phyloP scores from a whole-genome alignment of 805 yeast species.

The Starmerella bombicola region DNA sequence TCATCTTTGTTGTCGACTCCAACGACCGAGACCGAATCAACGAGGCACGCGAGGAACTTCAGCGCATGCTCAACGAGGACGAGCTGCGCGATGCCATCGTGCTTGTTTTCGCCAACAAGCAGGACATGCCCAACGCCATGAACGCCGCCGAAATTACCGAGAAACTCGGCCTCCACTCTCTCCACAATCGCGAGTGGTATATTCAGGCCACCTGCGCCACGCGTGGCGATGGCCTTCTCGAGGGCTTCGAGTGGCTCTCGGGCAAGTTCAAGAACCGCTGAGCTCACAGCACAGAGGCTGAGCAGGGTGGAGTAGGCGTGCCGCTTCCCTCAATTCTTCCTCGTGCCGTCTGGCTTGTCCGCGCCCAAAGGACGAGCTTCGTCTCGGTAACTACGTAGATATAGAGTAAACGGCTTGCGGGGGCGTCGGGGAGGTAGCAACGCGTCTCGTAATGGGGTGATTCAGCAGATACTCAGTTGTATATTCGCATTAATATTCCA shows the following conservation, averaged over 20 bases:
- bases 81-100: constrained; percentile 93
- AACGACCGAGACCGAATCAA: constrained; percentile 95
- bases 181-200: constrained; percentile 98
- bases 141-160: constrained; percentile 96
- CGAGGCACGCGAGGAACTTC: constrained; percentile 96
- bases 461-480: too few relatives aligned
- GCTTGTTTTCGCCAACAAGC: constrained; percentile 94
- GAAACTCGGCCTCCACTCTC: constrained; percentile 89
- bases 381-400: too few relatives aligned
- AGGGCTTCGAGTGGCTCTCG: constrained; percentile 94
- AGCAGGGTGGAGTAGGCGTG: too few relatives aligned
- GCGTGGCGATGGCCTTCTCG: constrained; percentile 96
- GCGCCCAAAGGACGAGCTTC: too few relatives aligned
- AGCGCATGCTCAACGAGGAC: constrained; percentile 96
- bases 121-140: constrained; percentile 98
- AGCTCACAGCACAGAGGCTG: too few relatives aligned
- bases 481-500: too few relatives aligned
- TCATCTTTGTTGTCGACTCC: constrained; percentile 93
- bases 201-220: constrained; percentile 99
- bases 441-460: too few relatives aligned
- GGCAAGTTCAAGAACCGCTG: constrained; percentile 59
- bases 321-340: too few relatives aligned
- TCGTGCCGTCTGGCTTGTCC: too few relatives aligned
- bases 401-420: too few relatives aligned
- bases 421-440: too few relatives aligned